These are phyloP conservation scores for Sclerotinia nivalis DNA, from an alignment of 2,329 filamentous ascomycete genomes.

Conservation along the genomic window DNA sequence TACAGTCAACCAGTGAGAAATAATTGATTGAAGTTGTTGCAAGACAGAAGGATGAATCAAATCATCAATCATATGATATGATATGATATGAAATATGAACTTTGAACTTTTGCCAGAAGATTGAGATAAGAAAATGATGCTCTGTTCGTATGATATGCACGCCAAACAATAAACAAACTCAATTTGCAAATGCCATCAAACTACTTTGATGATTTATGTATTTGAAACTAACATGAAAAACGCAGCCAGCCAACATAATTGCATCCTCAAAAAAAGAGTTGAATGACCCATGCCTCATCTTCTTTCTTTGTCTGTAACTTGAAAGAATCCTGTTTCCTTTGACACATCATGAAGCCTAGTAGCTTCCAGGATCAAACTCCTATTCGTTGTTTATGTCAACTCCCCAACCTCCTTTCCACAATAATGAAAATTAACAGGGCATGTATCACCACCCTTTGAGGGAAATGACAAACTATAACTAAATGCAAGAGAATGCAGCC, in stretches of 20 bases:
- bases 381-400: constrained; percentile 29
- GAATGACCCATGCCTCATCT: not conserved
- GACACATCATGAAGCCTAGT: constrained; percentile 22
- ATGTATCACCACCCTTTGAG: constrained; percentile 29
- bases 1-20: no score
- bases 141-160: not conserved
- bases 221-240: not conserved
- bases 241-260: not conserved
- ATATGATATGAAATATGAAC: no score
- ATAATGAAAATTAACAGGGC: constrained; percentile 23
- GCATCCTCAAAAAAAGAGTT: not conserved
- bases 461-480: not conserved
- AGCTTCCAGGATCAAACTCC: constrained; percentile 23
- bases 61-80: no score
- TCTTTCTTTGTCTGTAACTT: not conserved
- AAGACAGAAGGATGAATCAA: no score
- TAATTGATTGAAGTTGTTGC: no score
- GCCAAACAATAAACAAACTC: not conserved
- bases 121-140: not conserved
- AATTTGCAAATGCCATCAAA: not conserved
- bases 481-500: constrained; percentile 35
- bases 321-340: not conserved
- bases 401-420: constrained; percentile 25
- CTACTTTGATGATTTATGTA: not conserved
- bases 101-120: no score